Percentiles rank a stretch among this genome's conserved stretches.
phyloP scores from a whole-genome alignment of 2,329 filamentous ascomycete genomes.

The Corniculantispora saksenae region DNA sequence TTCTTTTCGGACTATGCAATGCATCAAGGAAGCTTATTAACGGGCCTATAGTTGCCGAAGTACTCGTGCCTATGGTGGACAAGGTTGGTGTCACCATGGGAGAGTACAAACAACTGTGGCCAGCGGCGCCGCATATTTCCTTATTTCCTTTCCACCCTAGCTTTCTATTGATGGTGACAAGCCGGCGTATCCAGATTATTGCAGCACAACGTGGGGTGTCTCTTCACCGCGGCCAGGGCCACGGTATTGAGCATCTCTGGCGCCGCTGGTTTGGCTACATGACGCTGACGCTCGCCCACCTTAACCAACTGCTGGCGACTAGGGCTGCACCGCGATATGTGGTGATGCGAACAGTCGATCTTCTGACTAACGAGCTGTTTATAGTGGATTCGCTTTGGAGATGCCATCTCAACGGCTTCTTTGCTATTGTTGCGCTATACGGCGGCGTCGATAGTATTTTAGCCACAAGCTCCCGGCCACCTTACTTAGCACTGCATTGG shows the following conservation, averaged over 20 bases:
- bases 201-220: neutral
- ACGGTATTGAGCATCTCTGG: neutral
- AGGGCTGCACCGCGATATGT: too few relatives aligned
- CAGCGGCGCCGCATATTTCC: neutral
- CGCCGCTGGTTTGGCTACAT: neutral
- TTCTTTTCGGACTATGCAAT: neutral
- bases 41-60: neutral
- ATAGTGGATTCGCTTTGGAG: too few relatives aligned
- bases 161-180: neutral
- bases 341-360: too few relatives aligned
- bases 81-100: neutral
- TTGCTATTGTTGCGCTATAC: too few relatives aligned
- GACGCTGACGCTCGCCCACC: too few relatives aligned
- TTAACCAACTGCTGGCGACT: too few relatives aligned
- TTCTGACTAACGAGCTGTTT: too few relatives aligned
- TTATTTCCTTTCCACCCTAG: neutral
- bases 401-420: too few relatives aligned
- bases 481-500: too few relatives aligned
- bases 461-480: too few relatives aligned
- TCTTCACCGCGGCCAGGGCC: neutral
- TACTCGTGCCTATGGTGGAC: neutral
- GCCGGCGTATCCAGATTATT: neutral
- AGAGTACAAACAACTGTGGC: neutral
- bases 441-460: too few relatives aligned
- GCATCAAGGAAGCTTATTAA: too few relatives aligned